phyloP scores from a whole-genome alignment of 805 yeast genomes.

The Candida montana region DNA sequence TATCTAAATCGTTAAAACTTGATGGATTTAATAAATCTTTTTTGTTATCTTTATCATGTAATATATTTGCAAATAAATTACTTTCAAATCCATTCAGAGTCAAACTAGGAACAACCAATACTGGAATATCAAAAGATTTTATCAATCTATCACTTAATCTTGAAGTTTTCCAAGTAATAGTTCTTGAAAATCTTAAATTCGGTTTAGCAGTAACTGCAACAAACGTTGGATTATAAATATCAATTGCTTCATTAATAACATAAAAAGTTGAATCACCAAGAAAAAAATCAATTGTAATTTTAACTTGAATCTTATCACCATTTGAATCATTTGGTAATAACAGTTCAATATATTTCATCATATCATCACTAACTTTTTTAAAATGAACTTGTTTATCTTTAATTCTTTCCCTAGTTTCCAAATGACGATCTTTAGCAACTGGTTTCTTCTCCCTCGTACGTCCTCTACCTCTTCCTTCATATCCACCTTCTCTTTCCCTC shows the following conservation, averaged over 20 bases:
- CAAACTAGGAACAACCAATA: conserved; percentile 59
- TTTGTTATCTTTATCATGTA: conserved; percentile 12
- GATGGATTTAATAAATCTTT: conserved; percentile 6
- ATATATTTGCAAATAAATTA: conserved; percentile 32
- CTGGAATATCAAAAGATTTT: conserved; percentile 52
- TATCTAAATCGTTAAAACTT: conserved; percentile 7
- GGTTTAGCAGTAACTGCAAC: conserved; percentile 55
- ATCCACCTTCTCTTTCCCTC: not conserved
- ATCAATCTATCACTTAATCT: conserved; percentile 61
- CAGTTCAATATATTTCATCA: conserved; percentile 38
- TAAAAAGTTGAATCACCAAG: conserved; percentile 48
- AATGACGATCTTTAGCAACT: conserved; percentile 4
- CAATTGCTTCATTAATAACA: conserved; percentile 53
- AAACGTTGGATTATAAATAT: conserved; percentile 55
- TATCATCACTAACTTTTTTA: conserved; percentile 38
- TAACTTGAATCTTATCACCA: conserved; percentile 23
- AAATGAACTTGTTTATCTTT: conserved; percentile 19
- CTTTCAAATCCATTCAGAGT: conserved; percentile 51
- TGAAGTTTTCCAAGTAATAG: conserved; percentile 55
- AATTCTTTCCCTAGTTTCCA: conserved; percentile 5
- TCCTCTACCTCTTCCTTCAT: not conserved
- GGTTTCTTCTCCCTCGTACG: not conserved
- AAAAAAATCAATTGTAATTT: conserved; percentile 55
- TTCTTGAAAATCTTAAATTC: conserved; percentile 35
- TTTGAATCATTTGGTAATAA: conserved; percentile 37